phyloP scores from a whole-genome alignment of 495 filamentous ascomycete species.

The Daldinia childiae region DNA sequence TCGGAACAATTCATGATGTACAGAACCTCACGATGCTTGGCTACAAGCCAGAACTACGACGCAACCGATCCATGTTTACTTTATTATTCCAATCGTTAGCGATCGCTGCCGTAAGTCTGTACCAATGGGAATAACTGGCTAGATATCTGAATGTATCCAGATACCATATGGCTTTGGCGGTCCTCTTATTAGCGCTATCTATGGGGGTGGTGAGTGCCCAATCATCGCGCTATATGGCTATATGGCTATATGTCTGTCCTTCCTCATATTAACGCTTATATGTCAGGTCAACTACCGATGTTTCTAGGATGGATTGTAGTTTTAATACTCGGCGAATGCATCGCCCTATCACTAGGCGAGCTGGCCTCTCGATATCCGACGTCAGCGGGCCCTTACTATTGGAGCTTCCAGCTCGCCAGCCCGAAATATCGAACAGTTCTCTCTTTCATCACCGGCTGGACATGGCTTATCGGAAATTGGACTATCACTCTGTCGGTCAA shows the following conservation, averaged over 20 bases:
- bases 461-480: conserved; percentile 62
- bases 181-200: conserved; percentile 51
- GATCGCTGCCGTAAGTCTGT: conserved; percentile 54
- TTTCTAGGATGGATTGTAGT: conserved; percentile 64
- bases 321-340: conserved; percentile 63
- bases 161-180: conserved; percentile 56
- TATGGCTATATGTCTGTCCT: background rate
- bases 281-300: conserved; percentile 42
- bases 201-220: conserved; percentile 48
- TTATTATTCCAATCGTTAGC: conserved; percentile 53
- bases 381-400: conserved; percentile 66
- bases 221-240: background rate
- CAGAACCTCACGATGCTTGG: conserved; percentile 63
- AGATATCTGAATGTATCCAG: conserved; percentile 25
- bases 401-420: conserved; percentile 65
- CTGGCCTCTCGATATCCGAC: conserved; percentile 66
- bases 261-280: conserved; percentile 1
- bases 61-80: conserved; percentile 61
- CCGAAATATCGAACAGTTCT: conserved; percentile 57
- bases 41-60: conserved; percentile 68
- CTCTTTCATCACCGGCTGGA: conserved; percentile 68
- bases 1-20: conserved; percentile 56
- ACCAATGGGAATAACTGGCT: background rate
- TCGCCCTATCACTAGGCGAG: conserved; percentile 64
- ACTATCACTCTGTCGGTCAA: conserved; percentile 69